Conservation (phyloP, 2,329 filamentous ascomycete species). For the Amylocarpus encephaloides region DNA sequence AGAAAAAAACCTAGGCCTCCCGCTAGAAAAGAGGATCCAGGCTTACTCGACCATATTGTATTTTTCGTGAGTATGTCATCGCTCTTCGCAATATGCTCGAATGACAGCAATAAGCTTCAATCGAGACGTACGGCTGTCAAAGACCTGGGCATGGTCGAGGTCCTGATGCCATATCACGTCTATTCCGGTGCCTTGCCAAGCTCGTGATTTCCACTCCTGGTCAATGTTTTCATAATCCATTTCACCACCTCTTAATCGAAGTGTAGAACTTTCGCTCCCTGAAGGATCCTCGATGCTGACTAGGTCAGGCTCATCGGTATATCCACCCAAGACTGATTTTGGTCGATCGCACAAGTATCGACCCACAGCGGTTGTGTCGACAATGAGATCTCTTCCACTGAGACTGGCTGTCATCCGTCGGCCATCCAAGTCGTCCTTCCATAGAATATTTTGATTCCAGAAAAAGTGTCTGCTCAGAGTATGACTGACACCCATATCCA, state of each 20-base stretch:
- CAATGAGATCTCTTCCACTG: conserved; percentile 46
- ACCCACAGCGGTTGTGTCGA: conserved; percentile 46
- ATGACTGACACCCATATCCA: conserved; percentile 52
- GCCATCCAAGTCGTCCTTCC: conserved; percentile 47
- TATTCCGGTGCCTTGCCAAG: conserved; percentile 27
- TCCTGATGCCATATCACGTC: conserved; percentile 50
- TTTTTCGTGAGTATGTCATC: background rate
- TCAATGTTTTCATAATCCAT: conserved; percentile 10
- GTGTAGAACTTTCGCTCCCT: background rate
- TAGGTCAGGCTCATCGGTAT: conserved; percentile 13
- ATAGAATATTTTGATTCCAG: conserved; percentile 55
- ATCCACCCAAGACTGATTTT: conserved; percentile 5
- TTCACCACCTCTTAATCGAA: conserved; percentile 21
- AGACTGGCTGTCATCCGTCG: conserved; percentile 43
- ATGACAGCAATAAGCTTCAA: conserved; percentile 31
- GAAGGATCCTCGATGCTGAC: conserved; percentile 15
- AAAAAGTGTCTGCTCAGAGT: conserved; percentile 53
- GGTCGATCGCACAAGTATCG: conserved; percentile 39
- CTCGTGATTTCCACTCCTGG: conserved; percentile 30
- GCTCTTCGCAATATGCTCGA: conserved; percentile 23
- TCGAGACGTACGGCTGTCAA: conserved; percentile 35
- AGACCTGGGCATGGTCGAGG: conserved; percentile 51
- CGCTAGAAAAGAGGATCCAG: background rate
- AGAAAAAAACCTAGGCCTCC: background rate
- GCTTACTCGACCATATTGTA: background rate